phyloP scores from a whole-genome alignment of 2,329 filamentous ascomycete species.

The Diaporthe ilicicola region DNA sequence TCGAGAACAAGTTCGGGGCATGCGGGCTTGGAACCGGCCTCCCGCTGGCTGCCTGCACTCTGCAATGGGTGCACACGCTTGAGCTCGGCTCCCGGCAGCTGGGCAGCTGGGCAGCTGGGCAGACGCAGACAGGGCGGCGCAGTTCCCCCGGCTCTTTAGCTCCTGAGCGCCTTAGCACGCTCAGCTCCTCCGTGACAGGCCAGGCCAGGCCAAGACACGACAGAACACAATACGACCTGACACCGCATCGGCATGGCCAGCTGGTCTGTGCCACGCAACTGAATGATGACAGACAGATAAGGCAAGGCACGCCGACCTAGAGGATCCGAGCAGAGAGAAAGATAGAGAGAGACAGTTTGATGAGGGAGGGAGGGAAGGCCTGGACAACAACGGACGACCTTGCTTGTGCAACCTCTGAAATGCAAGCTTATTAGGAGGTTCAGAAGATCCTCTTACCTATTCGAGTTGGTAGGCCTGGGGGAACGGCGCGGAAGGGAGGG shows the following conservation, averaged over 20 bases:
- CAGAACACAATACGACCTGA: conserved; percentile 8
- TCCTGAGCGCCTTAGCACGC: no score
- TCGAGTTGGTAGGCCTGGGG: not conserved
- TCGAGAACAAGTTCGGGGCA: conserved; percentile 21
- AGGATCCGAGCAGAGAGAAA: conserved; percentile 9
- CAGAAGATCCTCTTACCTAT: not conserved
- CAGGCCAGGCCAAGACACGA: not conserved
- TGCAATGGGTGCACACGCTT: conserved; percentile 16
- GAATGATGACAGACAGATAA: not conserved
- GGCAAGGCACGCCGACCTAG: not conserved
- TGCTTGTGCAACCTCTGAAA: not conserved
- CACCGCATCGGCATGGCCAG: conserved; percentile 8
- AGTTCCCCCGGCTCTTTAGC: not conserved
- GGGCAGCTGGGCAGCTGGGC: not conserved
- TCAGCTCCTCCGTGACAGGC: conserved; percentile 5
- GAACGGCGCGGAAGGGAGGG: not conserved
- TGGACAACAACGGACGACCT: no score
- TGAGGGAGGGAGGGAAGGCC: not conserved
- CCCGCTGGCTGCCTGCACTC: conserved; percentile 6
- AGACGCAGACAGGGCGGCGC: conserved; percentile 8
- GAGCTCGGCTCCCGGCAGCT: conserved; percentile 24
- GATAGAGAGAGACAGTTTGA: not conserved
- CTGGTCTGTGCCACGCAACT: conserved; percentile 20
- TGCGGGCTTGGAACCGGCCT: conserved; percentile 7
- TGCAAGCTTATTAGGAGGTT: not conserved